Evolutionary conservation across 2,329 filamentous ascomycete genomes (phyloP).

Genomic region (Aspergillus sp.): DNA sequence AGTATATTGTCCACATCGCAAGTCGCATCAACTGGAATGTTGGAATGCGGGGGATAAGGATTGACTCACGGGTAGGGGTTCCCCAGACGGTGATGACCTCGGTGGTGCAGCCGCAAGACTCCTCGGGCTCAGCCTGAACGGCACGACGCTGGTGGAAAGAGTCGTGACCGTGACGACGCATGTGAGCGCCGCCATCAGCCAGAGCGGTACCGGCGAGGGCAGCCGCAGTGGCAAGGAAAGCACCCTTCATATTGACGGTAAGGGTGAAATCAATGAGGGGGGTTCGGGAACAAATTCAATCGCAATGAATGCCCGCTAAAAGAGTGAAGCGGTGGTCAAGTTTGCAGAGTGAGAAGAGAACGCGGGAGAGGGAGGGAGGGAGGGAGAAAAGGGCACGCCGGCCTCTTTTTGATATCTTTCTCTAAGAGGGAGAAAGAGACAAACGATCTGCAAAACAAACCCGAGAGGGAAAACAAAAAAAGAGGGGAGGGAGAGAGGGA

Average conservation of each 20-base stretch:
- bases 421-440: constrained; percentile 12
- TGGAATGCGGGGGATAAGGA: not conserved
- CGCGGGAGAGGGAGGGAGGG: constrained; percentile 13
- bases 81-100: constrained; percentile 72
- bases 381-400: constrained; percentile 17
- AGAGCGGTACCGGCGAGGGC: constrained; percentile 53
- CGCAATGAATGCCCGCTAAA: constrained; percentile 78
- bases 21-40: not conserved
- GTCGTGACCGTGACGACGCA: constrained; percentile 56
- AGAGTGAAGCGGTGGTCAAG: constrained; percentile 51
- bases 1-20: constrained; percentile 11
- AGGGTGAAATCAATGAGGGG: constrained; percentile 20
- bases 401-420: constrained; percentile 23
- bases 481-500: constrained; percentile 12
- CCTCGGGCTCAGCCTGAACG: constrained; percentile 38
- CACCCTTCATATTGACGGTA: constrained; percentile 70
- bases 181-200: constrained; percentile 56
- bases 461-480: constrained; percentile 8
- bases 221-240: constrained; percentile 63
- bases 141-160: constrained; percentile 60
- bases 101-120: constrained; percentile 70
- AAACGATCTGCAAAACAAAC: constrained; percentile 10
- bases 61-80: constrained; percentile 60
- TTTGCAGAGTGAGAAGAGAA: constrained; percentile 8
- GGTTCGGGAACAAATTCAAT: constrained; percentile 20